These are phyloP conservation scores for Myxozyma lipomycoides DNA, from an alignment of 805 yeast species.

Conservation along the genomic window DNA sequence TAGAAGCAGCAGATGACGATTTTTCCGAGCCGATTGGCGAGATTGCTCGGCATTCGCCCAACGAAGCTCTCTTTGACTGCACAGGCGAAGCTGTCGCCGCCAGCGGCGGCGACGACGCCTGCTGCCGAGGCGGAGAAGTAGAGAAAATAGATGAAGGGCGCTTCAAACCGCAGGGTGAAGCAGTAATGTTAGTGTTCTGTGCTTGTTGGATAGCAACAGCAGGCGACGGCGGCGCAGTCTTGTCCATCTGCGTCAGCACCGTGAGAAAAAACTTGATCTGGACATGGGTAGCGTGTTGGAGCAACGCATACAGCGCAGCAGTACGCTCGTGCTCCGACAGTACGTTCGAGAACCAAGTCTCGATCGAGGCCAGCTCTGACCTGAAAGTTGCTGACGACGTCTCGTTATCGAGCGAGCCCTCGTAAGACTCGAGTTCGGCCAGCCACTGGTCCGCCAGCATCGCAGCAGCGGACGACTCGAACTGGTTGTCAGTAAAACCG, in stretches of 20 bases:
- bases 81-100: not conserved
- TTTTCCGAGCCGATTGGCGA: conserved; percentile 27
- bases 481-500: no score
- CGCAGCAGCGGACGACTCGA: conserved; percentile 1
- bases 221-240: conserved; percentile 28
- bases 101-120: not conserved
- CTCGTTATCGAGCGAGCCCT: conserved; percentile 33
- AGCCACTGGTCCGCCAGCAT: conserved; percentile 35
- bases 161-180: not conserved
- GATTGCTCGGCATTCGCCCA: conserved; percentile 15
- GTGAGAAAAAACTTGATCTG: conserved; percentile 37
- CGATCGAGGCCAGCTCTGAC: conserved; percentile 38
- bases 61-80: not conserved
- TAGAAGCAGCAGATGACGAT: not conserved
- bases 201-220: not conserved
- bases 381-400: conserved; percentile 36
- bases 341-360: conserved; percentile 40
- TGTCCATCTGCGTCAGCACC: conserved; percentile 35
- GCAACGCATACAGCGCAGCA: conserved; percentile 39
- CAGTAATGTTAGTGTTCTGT: not conserved
- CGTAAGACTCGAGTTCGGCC: conserved; percentile 33
- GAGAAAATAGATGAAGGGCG: not conserved
- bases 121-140: not conserved
- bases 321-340: conserved; percentile 40
- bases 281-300: conserved; percentile 37